Evolutionary conservation across 805 yeast species (phyloP).

Genomic region (Schwanniomyces pseudopolymorphus): DNA sequence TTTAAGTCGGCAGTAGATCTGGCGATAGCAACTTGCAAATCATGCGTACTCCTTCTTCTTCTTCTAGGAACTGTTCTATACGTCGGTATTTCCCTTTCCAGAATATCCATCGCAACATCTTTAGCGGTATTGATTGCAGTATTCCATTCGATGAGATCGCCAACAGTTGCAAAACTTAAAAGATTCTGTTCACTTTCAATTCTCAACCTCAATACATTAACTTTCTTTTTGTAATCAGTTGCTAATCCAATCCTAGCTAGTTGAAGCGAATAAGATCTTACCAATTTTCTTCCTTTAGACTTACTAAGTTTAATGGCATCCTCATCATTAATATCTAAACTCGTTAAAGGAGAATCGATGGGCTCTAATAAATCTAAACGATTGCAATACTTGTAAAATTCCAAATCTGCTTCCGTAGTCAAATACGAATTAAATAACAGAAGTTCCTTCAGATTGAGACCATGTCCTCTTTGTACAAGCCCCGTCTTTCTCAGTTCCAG

Average conservation of each 20-base stretch:
- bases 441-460: constrained; percentile 2
- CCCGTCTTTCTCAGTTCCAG: background rate
- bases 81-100: constrained; percentile 66
- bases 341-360: background rate
- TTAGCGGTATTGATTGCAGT: constrained; percentile 70
- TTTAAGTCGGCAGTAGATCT: background rate
- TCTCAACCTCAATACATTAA: constrained; percentile 69
- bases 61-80: constrained; percentile 82
- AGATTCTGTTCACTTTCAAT: constrained; percentile 82
- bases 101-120: constrained; percentile 76
- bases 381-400: constrained; percentile 24
- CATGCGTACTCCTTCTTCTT: constrained; percentile 43
- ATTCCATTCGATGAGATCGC: constrained; percentile 78
- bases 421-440: constrained; percentile 14
- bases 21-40: background rate
- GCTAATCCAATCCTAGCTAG: constrained; percentile 85
- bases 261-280: constrained; percentile 78
- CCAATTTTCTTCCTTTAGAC: constrained; percentile 28
- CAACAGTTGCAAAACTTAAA: constrained; percentile 59
- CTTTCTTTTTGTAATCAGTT: constrained; percentile 71
- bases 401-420: constrained; percentile 26
- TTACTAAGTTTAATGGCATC: constrained; percentile 1
- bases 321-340: background rate
- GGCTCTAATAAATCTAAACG: constrained; percentile 17
- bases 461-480: constrained; percentile 5